Evolutionary conservation across 257 asterid species (phyloP).

Genomic region (Scutellaria barbata): DNA sequence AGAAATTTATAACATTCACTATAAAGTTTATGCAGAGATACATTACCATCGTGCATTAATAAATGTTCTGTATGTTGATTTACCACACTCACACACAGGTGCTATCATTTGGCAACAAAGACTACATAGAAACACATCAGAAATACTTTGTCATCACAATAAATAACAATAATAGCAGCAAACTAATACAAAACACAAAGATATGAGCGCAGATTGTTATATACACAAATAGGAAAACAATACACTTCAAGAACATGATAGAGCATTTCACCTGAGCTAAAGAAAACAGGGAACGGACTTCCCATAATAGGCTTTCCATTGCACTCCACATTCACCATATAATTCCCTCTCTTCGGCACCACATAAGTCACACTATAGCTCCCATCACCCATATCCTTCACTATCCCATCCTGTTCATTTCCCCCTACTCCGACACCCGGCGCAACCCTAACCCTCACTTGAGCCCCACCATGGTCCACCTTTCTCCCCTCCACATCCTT

Average conservation of each 20-base stretch:
- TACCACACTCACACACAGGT: conserved; percentile 1
- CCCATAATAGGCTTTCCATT: conserved; percentile 94
- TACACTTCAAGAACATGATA: not conserved
- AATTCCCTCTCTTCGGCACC: conserved; percentile 90
- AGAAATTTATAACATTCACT: too few species aligned
- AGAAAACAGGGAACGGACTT: conserved; percentile 97
- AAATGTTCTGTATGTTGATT: not conserved
- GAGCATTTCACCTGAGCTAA: conserved; percentile 70
- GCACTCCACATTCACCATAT: conserved; percentile 96
- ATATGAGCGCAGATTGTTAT: not conserved
- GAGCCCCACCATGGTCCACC: conserved; percentile 82
- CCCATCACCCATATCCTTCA: conserved; percentile 94
- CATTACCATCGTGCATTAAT: conserved; percentile 24
- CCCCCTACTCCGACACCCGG: conserved; percentile 96
- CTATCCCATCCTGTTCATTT: conserved; percentile 78
- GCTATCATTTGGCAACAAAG: conserved; percentile 11
- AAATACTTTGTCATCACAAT: not conserved
- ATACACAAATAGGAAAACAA: conserved; percentile 4
- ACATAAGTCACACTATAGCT: conserved; percentile 82
- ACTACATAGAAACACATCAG: conserved; percentile 15
- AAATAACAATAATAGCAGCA: conserved; percentile 22
- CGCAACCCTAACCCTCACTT: conserved; percentile 69
- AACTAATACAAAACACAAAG: not conserved
- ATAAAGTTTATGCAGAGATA: conserved; percentile 2
- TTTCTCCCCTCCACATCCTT: conserved; percentile 84